phyloP scores from a whole-genome alignment of 306 rosid species.

The Luffa acutangula region DNA sequence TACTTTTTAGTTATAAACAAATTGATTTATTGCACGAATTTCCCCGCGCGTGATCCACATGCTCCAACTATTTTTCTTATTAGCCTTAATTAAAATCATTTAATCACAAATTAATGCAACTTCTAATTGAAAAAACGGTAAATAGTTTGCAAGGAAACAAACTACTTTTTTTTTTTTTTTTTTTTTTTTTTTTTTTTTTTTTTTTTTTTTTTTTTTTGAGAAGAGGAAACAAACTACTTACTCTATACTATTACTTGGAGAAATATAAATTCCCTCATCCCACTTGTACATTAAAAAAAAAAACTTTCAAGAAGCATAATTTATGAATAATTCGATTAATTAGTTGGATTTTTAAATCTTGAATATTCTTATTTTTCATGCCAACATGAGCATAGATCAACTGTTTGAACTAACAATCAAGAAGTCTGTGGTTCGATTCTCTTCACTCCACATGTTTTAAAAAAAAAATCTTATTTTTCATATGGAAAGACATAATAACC shows the following conservation, averaged over 20 bases:
- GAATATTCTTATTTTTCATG: neutral
- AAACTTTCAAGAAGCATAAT: neutral
- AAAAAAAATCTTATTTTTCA: neutral
- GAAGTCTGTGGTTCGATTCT: too few relatives aligned
- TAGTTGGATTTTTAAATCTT: neutral
- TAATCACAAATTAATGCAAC: neutral
- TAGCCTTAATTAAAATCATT: neutral
- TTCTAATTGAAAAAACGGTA: neutral
- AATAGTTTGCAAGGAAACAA: neutral
- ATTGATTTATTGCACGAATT: neutral
- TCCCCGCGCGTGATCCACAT: neutral
- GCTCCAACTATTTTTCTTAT: neutral
- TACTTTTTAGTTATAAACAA: constrained; percentile 4
- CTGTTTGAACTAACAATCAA: too few relatives aligned
- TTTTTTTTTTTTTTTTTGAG: too few relatives aligned
- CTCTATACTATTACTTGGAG: neutral
- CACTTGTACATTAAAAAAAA: neutral
- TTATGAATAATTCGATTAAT: neutral
- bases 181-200: too few relatives aligned
- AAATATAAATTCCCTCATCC: neutral
- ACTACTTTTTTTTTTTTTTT: too few relatives aligned
- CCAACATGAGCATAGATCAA: too few relatives aligned
- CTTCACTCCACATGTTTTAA: too few relatives aligned
- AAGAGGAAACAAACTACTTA: neutral
- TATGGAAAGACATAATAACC: neutral